Evolutionary conservation across 2,329 filamentous ascomycete species (phyloP).

Genomic region (Verticillium klebahnii): DNA sequence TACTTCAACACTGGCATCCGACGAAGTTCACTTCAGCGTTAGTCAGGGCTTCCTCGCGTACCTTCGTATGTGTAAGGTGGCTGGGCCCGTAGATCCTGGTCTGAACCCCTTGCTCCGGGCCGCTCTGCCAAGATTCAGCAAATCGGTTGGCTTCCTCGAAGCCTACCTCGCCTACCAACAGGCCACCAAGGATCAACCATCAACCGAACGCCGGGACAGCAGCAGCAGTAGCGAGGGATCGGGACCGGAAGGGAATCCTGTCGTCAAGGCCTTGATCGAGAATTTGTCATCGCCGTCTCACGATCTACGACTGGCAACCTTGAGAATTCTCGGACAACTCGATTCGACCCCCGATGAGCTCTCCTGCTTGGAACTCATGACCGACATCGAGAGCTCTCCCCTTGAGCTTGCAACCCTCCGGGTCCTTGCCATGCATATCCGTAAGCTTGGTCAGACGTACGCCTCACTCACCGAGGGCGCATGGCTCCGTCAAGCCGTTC

Average conservation of each 20-base stretch:
- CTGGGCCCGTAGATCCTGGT: slow-evolving; percentile 52
- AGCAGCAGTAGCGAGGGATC: slow-evolving; percentile 38
- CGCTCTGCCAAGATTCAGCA: slow-evolving; percentile 62
- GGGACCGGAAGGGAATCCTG: slow-evolving; percentile 48
- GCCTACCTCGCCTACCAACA: slow-evolving; percentile 55
- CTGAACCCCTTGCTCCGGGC: slow-evolving; percentile 64
- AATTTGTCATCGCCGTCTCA: slow-evolving; percentile 76
- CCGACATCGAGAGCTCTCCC: slow-evolving; percentile 75
- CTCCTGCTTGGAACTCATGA: slow-evolving; percentile 57
- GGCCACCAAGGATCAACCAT: slow-evolving; percentile 16
- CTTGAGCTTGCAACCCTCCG: slow-evolving; percentile 73
- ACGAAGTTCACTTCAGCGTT: slow-evolving; percentile 67
- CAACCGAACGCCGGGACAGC: slow-evolving; percentile 16
- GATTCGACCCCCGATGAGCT: slow-evolving; percentile 43
- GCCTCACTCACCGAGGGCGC: slow-evolving; percentile 50
- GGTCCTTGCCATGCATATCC: slow-evolving; percentile 77
- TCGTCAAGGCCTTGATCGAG: slow-evolving; percentile 61
- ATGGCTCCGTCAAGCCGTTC: slow-evolving; percentile 68
- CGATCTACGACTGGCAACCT: slow-evolving; percentile 64
- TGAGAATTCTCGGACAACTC: slow-evolving; percentile 66
- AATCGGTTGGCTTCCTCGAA: slow-evolving; percentile 61
- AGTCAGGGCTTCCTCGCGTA: slow-evolving; percentile 73
- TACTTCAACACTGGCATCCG: slow-evolving; percentile 52
- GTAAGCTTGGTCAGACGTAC: slow-evolving; percentile 68
- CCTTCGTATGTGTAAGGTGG: slow-evolving; percentile 57